Evolutionary conservation across 345 rosid genomes (phyloP).

Genomic region (Hypericum androsaemum): DNA sequence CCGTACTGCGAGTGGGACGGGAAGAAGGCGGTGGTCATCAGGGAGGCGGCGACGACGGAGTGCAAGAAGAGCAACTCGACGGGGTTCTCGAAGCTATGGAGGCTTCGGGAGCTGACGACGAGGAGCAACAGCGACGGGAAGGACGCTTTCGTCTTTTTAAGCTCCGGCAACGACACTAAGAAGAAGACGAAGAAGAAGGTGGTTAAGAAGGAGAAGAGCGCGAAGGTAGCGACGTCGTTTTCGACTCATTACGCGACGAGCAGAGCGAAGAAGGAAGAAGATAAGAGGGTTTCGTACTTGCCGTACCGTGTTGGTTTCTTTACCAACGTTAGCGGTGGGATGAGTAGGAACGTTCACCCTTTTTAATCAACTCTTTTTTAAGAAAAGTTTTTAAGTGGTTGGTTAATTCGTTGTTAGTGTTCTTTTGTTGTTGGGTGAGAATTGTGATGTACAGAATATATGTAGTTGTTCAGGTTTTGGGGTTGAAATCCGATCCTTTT

Average conservation of each 20-base stretch:
- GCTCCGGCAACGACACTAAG: not conserved
- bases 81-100: slow-evolving; percentile 46
- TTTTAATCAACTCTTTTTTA: slow-evolving; percentile 22
- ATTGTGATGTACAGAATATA: no score
- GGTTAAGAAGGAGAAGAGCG: slow-evolving; percentile 12
- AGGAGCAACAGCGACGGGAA: slow-evolving; percentile 46
- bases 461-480: no score
- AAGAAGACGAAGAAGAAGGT: slow-evolving; percentile 6
- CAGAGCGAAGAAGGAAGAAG: slow-evolving; percentile 37
- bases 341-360: slow-evolving; percentile 67
- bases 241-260: slow-evolving; percentile 44
- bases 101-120: slow-evolving; percentile 27
- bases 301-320: slow-evolving; percentile 71
- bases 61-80: slow-evolving; percentile 51
- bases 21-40: slow-evolving; percentile 12
- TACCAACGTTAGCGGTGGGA: slow-evolving; percentile 40
- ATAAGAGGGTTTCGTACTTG: slow-evolving; percentile 49
- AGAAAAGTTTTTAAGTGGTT: no score
- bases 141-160: slow-evolving; percentile 39
- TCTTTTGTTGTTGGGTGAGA: not conserved
- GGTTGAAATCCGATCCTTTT: no score
- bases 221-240: slow-evolving; percentile 22
- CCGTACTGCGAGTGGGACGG: slow-evolving; percentile 36
- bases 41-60: slow-evolving; percentile 17
- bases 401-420: not conserved